Evolutionary conservation across 352 stramenopile species (phyloP), one percentile per base, ranked within the genome.

Genomic region (Pythium rhizo-oryzae): DNA sequence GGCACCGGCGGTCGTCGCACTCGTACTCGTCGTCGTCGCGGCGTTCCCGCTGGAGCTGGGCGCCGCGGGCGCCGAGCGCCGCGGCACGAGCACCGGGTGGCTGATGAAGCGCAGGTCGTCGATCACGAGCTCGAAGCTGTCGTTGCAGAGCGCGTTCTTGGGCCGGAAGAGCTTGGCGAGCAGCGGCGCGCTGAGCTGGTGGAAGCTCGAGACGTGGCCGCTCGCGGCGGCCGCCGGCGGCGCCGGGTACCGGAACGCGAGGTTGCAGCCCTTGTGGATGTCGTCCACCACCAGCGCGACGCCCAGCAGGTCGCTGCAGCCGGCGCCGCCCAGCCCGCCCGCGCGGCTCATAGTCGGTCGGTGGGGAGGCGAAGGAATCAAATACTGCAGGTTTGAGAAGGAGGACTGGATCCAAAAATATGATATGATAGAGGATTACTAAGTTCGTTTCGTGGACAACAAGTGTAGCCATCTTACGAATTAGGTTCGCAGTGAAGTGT

Each of bases 201-300:
- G 87, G 71, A 96, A 96, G 51, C 73, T 90, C 13, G 86, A 92
- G 43, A 78, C 75, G 21, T 76, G 74, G 59, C 89, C 76, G 19
- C 55, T 50, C 25, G 59, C 35, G n/a, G 59, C 44, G 1, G 75
- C 53, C n/a, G 67, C 67, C 16, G 79, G 72, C 1, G 86, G 79
- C 24, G 83, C 77, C 8, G 89, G 89, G 71, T 96, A 96, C 37
- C 89, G 81, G 69, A 96, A 95, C 18, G 85, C 89, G 55, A 96
- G 71, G 71, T 94, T 92, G 69, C 86, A 94, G 37, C 87, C 89
- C 65, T 95, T 94, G 76, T 85, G 87, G 71, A 94, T 94, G 76
- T 96, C 89, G 82, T 96, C 89, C 39, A 96, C 89, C 5, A 96
- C 87, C 18, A 96, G 76, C 46, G 89, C 89, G 25, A 96, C 76